A percentile compares a stretch with the other conserved stretches of the same genome.
Conservation (phyloP, 2,329 filamentous ascomycete genomes). For the Sclerotinia minor region DNA sequence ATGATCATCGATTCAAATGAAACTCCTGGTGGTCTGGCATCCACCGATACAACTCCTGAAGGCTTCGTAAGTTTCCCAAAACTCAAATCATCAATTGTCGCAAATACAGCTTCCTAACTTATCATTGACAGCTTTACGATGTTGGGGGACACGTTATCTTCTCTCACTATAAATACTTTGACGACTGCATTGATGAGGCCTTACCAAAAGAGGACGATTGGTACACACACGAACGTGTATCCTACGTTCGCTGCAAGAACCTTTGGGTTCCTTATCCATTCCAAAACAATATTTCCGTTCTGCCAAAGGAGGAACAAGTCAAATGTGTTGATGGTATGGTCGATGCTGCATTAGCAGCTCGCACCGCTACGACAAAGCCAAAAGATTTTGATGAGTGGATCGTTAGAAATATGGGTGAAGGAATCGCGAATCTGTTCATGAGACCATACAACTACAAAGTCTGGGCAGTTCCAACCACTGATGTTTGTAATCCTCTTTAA, state of each 20-base stretch:
- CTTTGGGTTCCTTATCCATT: slow-evolving; percentile 99
- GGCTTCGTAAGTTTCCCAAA: slow-evolving; percentile 76
- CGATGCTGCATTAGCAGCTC: slow-evolving; percentile 83
- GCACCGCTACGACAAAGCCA: slow-evolving; percentile 86
- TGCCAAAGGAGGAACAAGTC: slow-evolving; percentile 96
- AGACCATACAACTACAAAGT: slow-evolving; percentile 99
- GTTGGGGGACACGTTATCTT: slow-evolving; percentile 62
- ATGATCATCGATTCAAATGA: slow-evolving; percentile 91
- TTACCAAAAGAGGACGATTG: slow-evolving; percentile 92
- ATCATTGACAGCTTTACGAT: slow-evolving; percentile 76
- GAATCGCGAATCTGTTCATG: slow-evolving; percentile 96
- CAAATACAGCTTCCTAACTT: slow-evolving; percentile 29
- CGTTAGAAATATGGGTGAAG: slow-evolving; percentile 82
- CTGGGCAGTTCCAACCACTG: slow-evolving; percentile 96
- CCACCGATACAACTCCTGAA: slow-evolving; percentile 91
- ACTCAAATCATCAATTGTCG: slow-evolving; percentile 28
- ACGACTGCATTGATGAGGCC: slow-evolving; percentile 97
- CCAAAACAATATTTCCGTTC: slow-evolving; percentile 99
- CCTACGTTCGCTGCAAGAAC: slow-evolving; percentile 95
- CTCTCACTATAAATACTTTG: slow-evolving; percentile 94
- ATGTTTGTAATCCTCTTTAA: slow-evolving; percentile 57
- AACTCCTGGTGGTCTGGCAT: slow-evolving; percentile 91
- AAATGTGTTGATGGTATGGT: slow-evolving; percentile 94
- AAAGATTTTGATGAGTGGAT: slow-evolving; percentile 99
- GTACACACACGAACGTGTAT: slow-evolving; percentile 98